Percentiles rank a stretch among this genome's conserved stretches.
phyloP scores from a whole-genome alignment of 495 filamentous ascomycete genomes.

The Entonaema liquescens region DNA sequence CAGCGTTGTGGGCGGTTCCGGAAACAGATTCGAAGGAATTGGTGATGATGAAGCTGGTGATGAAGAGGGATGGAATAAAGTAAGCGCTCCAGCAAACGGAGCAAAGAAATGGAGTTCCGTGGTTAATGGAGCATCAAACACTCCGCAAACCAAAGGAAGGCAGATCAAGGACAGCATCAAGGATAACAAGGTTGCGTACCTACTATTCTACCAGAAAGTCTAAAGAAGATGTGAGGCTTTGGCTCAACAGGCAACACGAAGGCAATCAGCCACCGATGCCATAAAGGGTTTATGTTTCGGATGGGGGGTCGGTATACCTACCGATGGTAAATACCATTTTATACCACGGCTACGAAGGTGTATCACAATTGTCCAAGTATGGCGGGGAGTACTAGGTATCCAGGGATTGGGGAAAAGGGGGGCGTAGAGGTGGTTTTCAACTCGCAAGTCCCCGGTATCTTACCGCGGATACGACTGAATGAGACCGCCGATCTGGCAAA shows the following conservation, averaged over 20 bases:
- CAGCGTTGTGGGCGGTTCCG: constrained; percentile 39
- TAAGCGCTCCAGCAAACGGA: constrained; percentile 66
- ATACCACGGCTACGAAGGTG: constrained; percentile 20
- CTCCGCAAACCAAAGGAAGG: constrained; percentile 58
- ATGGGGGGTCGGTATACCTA: constrained; percentile 22
- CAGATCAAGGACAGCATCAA: constrained; percentile 75
- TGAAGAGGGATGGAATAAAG: constrained; percentile 86
- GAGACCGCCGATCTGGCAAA: constrained; percentile 1
- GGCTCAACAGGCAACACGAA: not conserved
- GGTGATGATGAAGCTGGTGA: constrained; percentile 71
- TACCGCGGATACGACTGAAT: constrained; percentile 15
- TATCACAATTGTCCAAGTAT: constrained; percentile 20
- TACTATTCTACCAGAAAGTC: constrained; percentile 92
- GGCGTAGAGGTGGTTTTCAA: constrained; percentile 27
- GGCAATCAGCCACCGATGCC: not conserved
- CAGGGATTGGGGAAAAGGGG: constrained; percentile 16
- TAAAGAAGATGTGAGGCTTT: constrained; percentile 41
- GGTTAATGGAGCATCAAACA: constrained; percentile 63
- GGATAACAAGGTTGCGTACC: constrained; percentile 96
- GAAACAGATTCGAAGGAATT: constrained; percentile 76
- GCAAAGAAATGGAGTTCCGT: constrained; percentile 73
- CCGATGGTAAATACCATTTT: constrained; percentile 15
- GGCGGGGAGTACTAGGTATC: constrained; percentile 19
- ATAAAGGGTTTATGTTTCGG: constrained; percentile 13
- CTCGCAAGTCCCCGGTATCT: constrained; percentile 21